Conservation (phyloP, 2,329 filamentous ascomycete species). For the Microthyrium microscopicum region DNA sequence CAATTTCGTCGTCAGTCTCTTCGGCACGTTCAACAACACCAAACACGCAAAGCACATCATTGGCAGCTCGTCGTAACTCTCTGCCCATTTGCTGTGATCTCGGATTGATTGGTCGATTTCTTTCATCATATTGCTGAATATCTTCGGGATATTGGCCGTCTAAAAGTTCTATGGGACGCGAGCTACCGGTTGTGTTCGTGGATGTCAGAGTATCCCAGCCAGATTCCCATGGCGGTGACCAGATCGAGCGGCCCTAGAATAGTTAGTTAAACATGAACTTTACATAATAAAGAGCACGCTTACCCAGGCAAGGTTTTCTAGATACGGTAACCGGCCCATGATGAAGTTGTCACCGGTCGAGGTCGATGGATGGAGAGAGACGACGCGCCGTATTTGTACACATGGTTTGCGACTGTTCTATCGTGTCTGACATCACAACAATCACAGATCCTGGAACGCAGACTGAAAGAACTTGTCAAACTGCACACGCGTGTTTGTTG, state of each 20-base stretch:
- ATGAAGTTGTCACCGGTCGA: too few relatives aligned
- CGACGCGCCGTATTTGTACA: too few relatives aligned
- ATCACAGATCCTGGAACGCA: not conserved
- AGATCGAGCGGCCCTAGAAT: conserved; percentile 24
- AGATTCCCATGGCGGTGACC: conserved; percentile 17
- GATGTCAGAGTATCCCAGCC: conserved; percentile 5
- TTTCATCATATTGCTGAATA: conserved; percentile 26
- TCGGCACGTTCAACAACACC: conserved; percentile 26
- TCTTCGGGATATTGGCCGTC: conserved; percentile 8
- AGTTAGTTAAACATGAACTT: not conserved
- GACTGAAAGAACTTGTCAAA: not conserved
- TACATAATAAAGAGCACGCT: not conserved
- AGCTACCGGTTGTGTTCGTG: conserved; percentile 12
- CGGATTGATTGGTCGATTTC: conserved; percentile 27
- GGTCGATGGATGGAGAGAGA: too few relatives aligned
- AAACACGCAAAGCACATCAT: conserved; percentile 29
- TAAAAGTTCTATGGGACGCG: not conserved
- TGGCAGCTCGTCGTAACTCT: conserved; percentile 27
- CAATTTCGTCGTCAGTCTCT: too few relatives aligned
- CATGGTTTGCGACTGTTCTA: too few relatives aligned
- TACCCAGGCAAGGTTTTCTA: conserved; percentile 6
- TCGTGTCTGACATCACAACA: too few relatives aligned
- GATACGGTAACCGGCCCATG: conserved; percentile 6
- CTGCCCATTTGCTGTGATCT: conserved; percentile 22
- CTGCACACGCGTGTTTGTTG: not conserved